Conservation (phyloP, 768 basidiomycete genomes). For the Xerocomus potaroensis region DNA sequence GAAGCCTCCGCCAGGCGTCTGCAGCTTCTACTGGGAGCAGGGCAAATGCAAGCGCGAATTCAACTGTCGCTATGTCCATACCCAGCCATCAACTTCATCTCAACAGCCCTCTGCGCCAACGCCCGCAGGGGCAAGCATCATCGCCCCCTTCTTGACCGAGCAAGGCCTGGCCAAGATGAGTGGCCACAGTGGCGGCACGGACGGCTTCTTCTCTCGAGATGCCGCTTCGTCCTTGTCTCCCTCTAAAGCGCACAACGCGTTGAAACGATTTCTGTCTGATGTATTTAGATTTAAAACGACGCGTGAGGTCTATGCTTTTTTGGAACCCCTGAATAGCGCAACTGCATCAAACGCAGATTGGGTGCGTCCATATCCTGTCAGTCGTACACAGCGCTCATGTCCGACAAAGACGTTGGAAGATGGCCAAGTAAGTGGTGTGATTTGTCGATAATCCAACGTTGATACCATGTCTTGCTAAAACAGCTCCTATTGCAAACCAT, state of each 20-base stretch:
- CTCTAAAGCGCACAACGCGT: conserved; percentile 41
- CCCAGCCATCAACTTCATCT: conserved; percentile 5
- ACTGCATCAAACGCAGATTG: conserved; percentile 37
- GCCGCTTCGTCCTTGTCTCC: conserved; percentile 36
- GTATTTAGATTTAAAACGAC: conserved; percentile 40
- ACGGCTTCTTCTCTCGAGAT: conserved; percentile 38
- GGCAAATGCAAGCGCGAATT: conserved; percentile 47
- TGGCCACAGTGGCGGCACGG: conserved; percentile 39
- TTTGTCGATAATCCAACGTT: conserved; percentile 3
- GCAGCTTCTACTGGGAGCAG: conserved; percentile 43
- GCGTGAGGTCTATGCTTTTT: conserved; percentile 45
- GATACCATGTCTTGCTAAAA: not conserved
- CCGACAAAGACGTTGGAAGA: conserved; percentile 50
- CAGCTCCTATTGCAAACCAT: conserved; percentile 40
- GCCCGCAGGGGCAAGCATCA: too few relatives aligned
- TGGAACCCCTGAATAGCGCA: conserved; percentile 34
- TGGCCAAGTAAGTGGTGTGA: conserved; percentile 41
- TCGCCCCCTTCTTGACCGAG: conserved; percentile 44
- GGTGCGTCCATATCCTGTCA: conserved; percentile 30
- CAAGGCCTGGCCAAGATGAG: conserved; percentile 42
- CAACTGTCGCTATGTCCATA: conserved; percentile 42
- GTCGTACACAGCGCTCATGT: too few relatives aligned
- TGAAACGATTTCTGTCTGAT: conserved; percentile 43
- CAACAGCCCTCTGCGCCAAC: conserved; percentile 7
- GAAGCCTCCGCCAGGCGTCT: conserved; percentile 35